phyloP scores from a whole-genome alignment of 805 yeast species.

The Candida loeiensis region DNA sequence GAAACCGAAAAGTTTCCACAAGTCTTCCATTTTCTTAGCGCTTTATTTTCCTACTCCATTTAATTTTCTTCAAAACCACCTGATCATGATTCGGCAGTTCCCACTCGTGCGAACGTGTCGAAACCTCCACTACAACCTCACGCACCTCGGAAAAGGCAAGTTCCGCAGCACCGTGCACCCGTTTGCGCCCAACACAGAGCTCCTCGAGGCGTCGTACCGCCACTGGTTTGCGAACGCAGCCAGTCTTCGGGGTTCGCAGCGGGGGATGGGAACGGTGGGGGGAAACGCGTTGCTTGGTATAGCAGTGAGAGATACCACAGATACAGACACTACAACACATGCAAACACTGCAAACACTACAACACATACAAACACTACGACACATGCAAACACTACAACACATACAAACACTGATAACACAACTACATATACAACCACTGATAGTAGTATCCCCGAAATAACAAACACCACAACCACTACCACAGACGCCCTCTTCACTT shows the following conservation, averaged over 20 bases:
- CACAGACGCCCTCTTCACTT: no score
- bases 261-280: slow-evolving; percentile 9
- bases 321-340: no score
- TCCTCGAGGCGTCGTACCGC: slow-evolving; percentile 16
- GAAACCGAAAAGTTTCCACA: neutral
- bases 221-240: slow-evolving; percentile 13
- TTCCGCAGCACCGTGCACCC: slow-evolving; percentile 17
- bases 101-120: slow-evolving; percentile 17
- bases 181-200: slow-evolving; percentile 18
- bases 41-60: neutral
- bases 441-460: no score
- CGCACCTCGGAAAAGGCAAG: slow-evolving; percentile 10
- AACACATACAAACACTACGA: no score
- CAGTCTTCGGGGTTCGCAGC: slow-evolving; percentile 1
- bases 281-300: slow-evolving; percentile 7
- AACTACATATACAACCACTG: no score
- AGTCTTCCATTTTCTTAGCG: neutral
- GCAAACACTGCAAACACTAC: no score
- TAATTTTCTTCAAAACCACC: slow-evolving; percentile 3
- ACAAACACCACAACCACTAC: no score
- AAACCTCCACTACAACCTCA: slow-evolving; percentile 16
- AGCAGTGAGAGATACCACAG: no score
- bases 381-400: no score
- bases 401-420: no score
- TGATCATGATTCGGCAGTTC: slow-evolving; percentile 14